These are phyloP conservation scores for Coniochaeta sp. DNA, from an alignment of 2,329 filamentous ascomycete genomes.

Conservation along the genomic window DNA sequence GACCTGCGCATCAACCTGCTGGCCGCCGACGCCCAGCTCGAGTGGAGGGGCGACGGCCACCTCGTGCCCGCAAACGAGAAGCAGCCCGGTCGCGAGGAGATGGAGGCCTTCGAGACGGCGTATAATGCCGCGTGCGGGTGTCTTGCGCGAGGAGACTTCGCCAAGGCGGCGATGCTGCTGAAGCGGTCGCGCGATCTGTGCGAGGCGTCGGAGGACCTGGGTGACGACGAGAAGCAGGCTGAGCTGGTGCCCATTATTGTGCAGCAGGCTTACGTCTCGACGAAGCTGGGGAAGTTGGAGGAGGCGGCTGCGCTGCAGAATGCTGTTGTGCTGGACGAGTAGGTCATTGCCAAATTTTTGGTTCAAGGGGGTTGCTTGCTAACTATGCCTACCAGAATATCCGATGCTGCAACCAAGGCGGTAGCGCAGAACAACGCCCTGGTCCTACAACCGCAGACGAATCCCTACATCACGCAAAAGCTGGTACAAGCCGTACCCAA, in stretches of 20 bases:
- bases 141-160: constrained; percentile 62
- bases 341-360: constrained; percentile 22
- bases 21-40: constrained; percentile 64
- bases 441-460: constrained; percentile 38
- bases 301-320: constrained; percentile 59
- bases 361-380: background rate
- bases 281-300: constrained; percentile 55
- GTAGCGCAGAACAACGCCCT: constrained; percentile 60
- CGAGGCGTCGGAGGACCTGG: constrained; percentile 64
- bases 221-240: constrained; percentile 66
- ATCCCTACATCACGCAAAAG: constrained; percentile 63
- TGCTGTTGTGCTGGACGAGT: constrained; percentile 56
- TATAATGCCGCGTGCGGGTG: constrained; percentile 73
- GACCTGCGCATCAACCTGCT: constrained; percentile 72
- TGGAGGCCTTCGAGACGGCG: constrained; percentile 73
- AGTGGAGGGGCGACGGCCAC: constrained; percentile 56
- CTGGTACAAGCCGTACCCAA: constrained; percentile 48
- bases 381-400: constrained; percentile 38
- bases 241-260: constrained; percentile 71
- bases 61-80: constrained; percentile 43
- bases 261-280: constrained; percentile 68
- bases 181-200: constrained; percentile 66
- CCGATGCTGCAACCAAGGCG: constrained; percentile 58
- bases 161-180: constrained; percentile 57
- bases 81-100: constrained; percentile 49